Conservation (phyloP, 768 basidiomycete species). For the Leccinum olivaceopallidum region DNA sequence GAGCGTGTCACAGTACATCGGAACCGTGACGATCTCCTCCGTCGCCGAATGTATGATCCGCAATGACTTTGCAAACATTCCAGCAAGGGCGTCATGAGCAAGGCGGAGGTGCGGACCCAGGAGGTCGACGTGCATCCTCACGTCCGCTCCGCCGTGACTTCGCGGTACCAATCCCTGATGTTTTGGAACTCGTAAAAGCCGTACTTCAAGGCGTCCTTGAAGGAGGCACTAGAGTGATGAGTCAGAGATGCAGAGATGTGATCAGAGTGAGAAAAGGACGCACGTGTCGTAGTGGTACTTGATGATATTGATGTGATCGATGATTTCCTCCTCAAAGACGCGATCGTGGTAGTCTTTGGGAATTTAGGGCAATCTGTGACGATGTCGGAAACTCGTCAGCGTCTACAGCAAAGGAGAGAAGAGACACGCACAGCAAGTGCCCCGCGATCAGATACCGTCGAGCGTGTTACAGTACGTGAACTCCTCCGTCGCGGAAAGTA, state of each 20-base stretch:
- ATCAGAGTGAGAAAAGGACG: constrained; percentile 31
- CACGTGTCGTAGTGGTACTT: constrained; percentile 82
- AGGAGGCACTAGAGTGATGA: constrained; percentile 66
- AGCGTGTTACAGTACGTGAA: too few relatives aligned
- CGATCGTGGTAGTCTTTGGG: constrained; percentile 78
- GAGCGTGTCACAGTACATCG: too few relatives aligned
- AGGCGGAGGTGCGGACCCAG: constrained; percentile 81
- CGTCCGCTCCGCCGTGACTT: constrained; percentile 83
- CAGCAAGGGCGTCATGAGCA: constrained; percentile 74
- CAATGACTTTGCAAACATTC: too few relatives aligned
- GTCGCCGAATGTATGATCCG: too few relatives aligned
- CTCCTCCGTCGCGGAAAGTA: too few relatives aligned
- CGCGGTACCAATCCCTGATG: constrained; percentile 93
- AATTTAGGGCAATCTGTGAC: too few relatives aligned
- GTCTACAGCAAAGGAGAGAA: too few relatives aligned
- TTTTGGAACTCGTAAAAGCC: constrained; percentile 96
- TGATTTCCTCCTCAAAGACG: constrained; percentile 90
- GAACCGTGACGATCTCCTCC: too few relatives aligned
- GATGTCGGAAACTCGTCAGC: too few relatives aligned
- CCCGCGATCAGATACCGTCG: too few relatives aligned
- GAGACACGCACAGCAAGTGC: too few relatives aligned
- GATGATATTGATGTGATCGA: constrained; percentile 79
- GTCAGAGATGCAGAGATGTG: background rate
- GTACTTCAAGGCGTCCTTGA: constrained; percentile 93
- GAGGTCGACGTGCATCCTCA: constrained; percentile 91